These are phyloP conservation scores for Mallotus repandus DNA, from an alignment of 441 rosid species.

Conservation along the genomic window DNA sequence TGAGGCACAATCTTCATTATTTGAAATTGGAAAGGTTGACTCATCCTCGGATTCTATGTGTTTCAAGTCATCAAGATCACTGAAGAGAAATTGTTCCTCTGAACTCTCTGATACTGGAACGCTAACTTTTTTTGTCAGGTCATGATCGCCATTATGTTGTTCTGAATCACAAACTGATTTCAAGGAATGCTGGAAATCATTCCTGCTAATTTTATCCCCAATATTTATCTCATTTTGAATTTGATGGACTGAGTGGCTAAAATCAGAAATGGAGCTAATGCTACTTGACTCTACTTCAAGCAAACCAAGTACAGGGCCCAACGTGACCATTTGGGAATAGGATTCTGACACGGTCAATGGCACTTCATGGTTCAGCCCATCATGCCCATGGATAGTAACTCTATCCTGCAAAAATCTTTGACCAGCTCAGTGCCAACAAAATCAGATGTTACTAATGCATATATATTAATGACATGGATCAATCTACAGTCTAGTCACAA, in stretches of 20 bases:
- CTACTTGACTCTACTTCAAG: constrained; percentile 32
- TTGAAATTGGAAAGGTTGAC: constrained; percentile 29
- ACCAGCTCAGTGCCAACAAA: constrained; percentile 34
- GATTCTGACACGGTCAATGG: constrained; percentile 25
- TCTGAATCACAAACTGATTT: constrained; percentile 29
- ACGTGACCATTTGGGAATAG: constrained; percentile 15
- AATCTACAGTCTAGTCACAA: neutral
- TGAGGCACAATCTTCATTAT: constrained; percentile 27
- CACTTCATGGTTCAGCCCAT: constrained; percentile 25
- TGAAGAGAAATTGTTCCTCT: constrained; percentile 72
- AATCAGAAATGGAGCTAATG: constrained; percentile 28
- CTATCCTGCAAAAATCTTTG: constrained; percentile 50
- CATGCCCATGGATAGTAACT: constrained; percentile 20
- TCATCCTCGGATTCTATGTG: constrained; percentile 25
- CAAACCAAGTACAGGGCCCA: constrained; percentile 28
- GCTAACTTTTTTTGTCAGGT: constrained; percentile 29
- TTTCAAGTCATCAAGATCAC: constrained; percentile 58
- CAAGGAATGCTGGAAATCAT: constrained; percentile 31
- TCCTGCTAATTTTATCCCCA: constrained; percentile 16
- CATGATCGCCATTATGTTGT: constrained; percentile 28
- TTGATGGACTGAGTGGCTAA: constrained; percentile 28
- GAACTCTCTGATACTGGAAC: constrained; percentile 42
- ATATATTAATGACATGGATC: constrained; percentile 13
- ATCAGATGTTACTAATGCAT: constrained; percentile 12
- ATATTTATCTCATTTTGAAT: constrained; percentile 28